Base-by-base conservation (phyloP, 805 yeast species). In the Ogataea populi-albae region DNA sequence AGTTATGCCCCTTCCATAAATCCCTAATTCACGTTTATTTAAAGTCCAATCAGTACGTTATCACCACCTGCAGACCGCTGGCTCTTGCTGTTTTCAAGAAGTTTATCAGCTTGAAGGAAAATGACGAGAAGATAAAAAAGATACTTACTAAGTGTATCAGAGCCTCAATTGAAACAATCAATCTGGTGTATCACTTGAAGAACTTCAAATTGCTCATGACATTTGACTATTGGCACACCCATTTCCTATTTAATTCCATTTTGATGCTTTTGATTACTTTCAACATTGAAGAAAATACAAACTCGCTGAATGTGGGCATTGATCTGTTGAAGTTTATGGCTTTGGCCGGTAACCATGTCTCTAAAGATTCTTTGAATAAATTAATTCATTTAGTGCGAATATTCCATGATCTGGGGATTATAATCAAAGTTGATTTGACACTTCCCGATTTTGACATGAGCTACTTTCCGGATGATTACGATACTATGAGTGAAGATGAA, bases 161-260 rank as follows among this genome's bases (percentile, higher is more conserved):
- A 19, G 50, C 64, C 3, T 60, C 68, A 4, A 48, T 49, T 20
- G 55, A 59, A 10, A 61, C 58, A 21, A 52, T 65, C 32, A 52
- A 51, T 17, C 44, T 61, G 21, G 37, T 64, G 3, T 41, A 42
- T 12, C 54, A 50, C 24, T 44, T 65, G 26, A 52, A 50, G 23
- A 47, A 46, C 14, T 41, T 51, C 35, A 59, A 58, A 3, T 35
- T 56, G 43, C 51, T 63, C 30, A 58, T 61, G 5, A 57, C 64
- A 14, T 63, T 56, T 50, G 69, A 65, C 22, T 64, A 62, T 43
- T 62, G 66, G 64, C 68, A 65, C 45, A 61, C 62, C 4, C 62
- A 65, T 39, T 62, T 60, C 40, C 49, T 65, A 29, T 64, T 63
- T 39, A 54, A 64, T 15, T 52, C 69, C 0, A 40, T 62, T 7